Evolutionary conservation across 2,329 filamentous ascomycete genomes (phyloP), one percentile per base, ranked within the genome.

Genomic region (Rutstroemia sp.): DNA sequence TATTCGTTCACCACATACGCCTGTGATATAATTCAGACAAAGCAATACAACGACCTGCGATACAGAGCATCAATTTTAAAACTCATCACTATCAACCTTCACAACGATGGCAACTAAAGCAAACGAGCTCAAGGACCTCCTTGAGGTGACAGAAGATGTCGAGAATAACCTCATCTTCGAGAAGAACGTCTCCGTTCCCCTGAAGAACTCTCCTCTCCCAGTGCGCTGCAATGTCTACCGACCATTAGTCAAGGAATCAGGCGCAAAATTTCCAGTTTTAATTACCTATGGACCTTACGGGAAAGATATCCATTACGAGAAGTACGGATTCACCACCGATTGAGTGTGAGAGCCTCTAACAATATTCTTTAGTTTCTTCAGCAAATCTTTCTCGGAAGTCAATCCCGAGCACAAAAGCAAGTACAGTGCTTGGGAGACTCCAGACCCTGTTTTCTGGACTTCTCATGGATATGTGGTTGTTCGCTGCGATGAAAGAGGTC

Each of bases 201-300:
- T 78, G n/a, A 75, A 74, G 58, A 68, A 65, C 39, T 64, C 63
- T 5, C 63, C 70, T 39, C 73, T 75, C 3, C 66, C 77, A 2
- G 71, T 80, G 4, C 68, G 78, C 10, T 74, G 71, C 64, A 80
- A 79, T 65, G 73, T 80, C 2, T 80, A 79, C 60, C 70, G 76
- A 2, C 77, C 77, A 1, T 77, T 76, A 48, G 60, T 56, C 7
- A 45, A 59, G 1, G 49, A 27, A 12, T 68, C 73, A 21, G 72
- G 68, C 59, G 54, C 54, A 9, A 67, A 61, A 44, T 75, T 75
- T 21, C 86, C 86, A 0, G 85, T 87, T 0, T 68, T 89, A 8
- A 80, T 86, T 2, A 89, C 85, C 0, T 89, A 89, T 61, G 86
- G 86, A 0, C 86, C 86, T 0, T 89, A 89, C 61, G 86, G 86